A percentile compares a stretch with the other conserved stretches of the same genome.
These are phyloP conservation scores for Inonotus obliquus DNA, from an alignment of 1,284 basidiomycete species.

Conservation along the genomic window DNA sequence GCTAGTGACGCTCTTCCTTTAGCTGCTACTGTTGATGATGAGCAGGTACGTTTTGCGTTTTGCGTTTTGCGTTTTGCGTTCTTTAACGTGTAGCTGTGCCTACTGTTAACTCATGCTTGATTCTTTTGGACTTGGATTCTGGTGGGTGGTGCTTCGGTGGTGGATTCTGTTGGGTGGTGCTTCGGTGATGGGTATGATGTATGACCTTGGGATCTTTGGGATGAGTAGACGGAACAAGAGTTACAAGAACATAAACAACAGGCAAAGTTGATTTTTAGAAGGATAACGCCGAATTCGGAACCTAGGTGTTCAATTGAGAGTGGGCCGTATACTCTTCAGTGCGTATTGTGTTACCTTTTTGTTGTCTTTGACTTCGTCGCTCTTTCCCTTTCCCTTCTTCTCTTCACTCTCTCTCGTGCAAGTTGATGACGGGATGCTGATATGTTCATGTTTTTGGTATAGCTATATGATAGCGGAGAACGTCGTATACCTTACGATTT, in stretches of 20 bases:
- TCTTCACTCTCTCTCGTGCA: not conserved
- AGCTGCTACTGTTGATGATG: constrained; percentile 93
- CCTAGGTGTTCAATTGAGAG: constrained; percentile 96
- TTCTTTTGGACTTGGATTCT: too few relatives aligned
- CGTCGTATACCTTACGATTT: constrained; percentile 93
- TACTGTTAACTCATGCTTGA: not conserved
- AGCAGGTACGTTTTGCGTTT: constrained; percentile 58
- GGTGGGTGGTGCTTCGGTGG: too few relatives aligned
- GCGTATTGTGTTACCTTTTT: constrained; percentile 27
- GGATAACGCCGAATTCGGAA: constrained; percentile 91
- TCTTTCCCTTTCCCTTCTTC: not conserved
- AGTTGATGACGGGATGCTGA: not conserved
- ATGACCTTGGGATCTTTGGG: too few relatives aligned
- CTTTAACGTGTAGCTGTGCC: not conserved
- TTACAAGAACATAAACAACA: constrained; percentile 98
- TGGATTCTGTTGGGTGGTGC: too few relatives aligned
- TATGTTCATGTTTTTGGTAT: not conserved
- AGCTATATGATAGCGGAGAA: constrained; percentile 94
- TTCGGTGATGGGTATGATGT: too few relatives aligned
- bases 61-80: not conserved
- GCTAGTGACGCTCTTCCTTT: constrained; percentile 90
- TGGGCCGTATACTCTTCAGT: constrained; percentile 93
- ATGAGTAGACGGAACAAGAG: constrained; percentile 89
- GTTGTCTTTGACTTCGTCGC: not conserved
- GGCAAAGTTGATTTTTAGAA: constrained; percentile 92